These are phyloP conservation scores for Geotrichum ghanense DNA, from an alignment of 805 yeast genomes.

Conservation along the genomic window DNA sequence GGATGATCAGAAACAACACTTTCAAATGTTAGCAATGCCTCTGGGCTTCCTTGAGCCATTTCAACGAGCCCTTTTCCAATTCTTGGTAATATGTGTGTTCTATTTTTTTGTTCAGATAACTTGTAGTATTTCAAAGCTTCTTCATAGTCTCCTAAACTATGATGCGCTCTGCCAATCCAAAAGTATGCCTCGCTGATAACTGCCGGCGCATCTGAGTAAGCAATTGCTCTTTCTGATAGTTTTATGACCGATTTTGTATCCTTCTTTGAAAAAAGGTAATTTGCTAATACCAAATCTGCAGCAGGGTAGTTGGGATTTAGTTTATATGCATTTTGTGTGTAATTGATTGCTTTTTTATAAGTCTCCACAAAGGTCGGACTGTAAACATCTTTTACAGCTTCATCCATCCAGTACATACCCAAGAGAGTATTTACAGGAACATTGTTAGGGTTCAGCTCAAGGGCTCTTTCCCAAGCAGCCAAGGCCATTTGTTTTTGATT, in stretches of 20 bases:
- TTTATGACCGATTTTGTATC: slow-evolving; percentile 46
- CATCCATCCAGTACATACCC: slow-evolving; percentile 57
- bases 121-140: slow-evolving; percentile 63
- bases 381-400: slow-evolving; percentile 43
- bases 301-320: slow-evolving; percentile 43
- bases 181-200: slow-evolving; percentile 54
- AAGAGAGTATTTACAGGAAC: slow-evolving; percentile 53
- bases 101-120: slow-evolving; percentile 43
- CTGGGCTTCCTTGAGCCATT: slow-evolving; percentile 65
- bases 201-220: slow-evolving; percentile 29
- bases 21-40: slow-evolving; percentile 80
- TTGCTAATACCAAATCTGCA: slow-evolving; percentile 53
- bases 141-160: slow-evolving; percentile 46
- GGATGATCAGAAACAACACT: slow-evolving; percentile 53
- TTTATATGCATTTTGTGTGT: slow-evolving; percentile 29
- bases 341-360: slow-evolving; percentile 48
- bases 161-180: slow-evolving; percentile 80
- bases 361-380: slow-evolving; percentile 39
- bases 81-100: slow-evolving; percentile 54
- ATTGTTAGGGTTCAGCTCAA: slow-evolving; percentile 52
- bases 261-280: slow-evolving; percentile 61
- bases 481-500: slow-evolving; percentile 69
- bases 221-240: slow-evolving; percentile 41
- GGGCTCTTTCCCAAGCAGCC: slow-evolving; percentile 71
- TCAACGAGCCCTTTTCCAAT: slow-evolving; percentile 84